Conservation (phyloP, 1,284 basidiomycete species). For the Heterobasidion irregulare region DNA sequence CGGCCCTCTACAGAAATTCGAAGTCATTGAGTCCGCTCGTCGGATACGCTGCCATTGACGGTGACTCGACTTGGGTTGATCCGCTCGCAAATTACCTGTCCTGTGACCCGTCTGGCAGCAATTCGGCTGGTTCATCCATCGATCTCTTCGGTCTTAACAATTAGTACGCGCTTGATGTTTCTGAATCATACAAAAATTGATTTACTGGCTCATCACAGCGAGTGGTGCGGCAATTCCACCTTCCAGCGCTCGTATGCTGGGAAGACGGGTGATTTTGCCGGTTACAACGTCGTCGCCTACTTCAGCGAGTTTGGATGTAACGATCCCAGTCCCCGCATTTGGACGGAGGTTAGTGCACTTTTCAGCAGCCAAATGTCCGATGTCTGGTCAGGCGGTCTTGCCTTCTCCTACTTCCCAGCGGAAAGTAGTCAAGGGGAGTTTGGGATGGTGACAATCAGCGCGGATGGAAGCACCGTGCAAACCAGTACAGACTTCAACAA, state of each 20-base stretch:
- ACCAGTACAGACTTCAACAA: constrained; percentile 60
- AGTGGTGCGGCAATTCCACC: constrained; percentile 74
- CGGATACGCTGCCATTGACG: constrained; percentile 84
- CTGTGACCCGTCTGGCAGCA: constrained; percentile 52
- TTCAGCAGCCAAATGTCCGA: constrained; percentile 66
- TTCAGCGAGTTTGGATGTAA: constrained; percentile 89
- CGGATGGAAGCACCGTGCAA: constrained; percentile 54
- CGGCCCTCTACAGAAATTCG: constrained; percentile 38
- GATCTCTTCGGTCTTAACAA: constrained; percentile 83
- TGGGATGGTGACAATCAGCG: constrained; percentile 74
- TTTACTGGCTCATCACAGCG: constrained; percentile 27
- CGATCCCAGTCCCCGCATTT: constrained; percentile 55
- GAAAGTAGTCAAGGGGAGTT: constrained; percentile 58
- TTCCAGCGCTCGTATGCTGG: constrained; percentile 48
- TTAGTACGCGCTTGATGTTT: constrained; percentile 42
- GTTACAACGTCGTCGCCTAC: constrained; percentile 78
- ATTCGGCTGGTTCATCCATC: constrained; percentile 57
- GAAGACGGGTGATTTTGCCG: constrained; percentile 46
- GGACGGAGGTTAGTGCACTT: constrained; percentile 76
- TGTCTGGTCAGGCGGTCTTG: constrained; percentile 84
- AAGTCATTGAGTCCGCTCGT: constrained; percentile 66
- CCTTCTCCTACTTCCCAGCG: constrained; percentile 85
- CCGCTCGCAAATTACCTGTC: constrained; percentile 75
- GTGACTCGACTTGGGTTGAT: constrained; percentile 54
- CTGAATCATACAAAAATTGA: constrained; percentile 2